A percentile compares a stretch with the other conserved stretches of the same genome.
Conservation (phyloP, 306 rosid genomes). For the Hylodesmum podocarpum region DNA sequence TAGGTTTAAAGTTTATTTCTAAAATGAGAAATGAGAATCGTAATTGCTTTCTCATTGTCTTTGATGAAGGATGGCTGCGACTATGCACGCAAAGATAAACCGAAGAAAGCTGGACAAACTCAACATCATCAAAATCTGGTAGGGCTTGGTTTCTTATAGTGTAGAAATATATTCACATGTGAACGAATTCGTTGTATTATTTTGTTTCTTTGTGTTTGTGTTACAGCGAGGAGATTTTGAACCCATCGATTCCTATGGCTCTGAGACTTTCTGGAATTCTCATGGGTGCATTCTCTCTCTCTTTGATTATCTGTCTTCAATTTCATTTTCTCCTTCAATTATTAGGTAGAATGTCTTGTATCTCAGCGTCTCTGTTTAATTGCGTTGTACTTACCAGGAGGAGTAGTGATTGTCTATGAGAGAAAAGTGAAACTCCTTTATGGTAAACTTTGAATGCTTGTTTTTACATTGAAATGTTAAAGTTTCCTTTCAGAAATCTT, state of each 20-base stretch:
- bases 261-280: conserved; percentile 94
- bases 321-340: conserved; percentile 17
- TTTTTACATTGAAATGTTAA: background rate
- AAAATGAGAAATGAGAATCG: background rate
- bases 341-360: background rate
- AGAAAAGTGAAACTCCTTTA: conserved; percentile 75
- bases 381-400: conserved; percentile 48
- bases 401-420: conserved; percentile 88
- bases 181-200: background rate
- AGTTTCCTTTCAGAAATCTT: conserved; percentile 16
- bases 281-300: conserved; percentile 63
- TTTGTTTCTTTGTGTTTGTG: background rate
- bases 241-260: conserved; percentile 92
- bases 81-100: conserved; percentile 59
- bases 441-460: conserved; percentile 36
- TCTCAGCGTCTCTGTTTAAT: background rate
- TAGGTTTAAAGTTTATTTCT: background rate
- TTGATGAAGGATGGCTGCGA: conserved; percentile 44
- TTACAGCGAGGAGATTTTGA: conserved; percentile 81
- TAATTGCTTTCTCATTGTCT: background rate
- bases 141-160: background rate
- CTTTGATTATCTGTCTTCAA: background rate
- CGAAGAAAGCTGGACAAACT: conserved; percentile 68
- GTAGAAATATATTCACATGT: background rate
- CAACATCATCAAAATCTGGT: conserved; percentile 81